Percentiles rank a stretch among this genome's conserved stretches.
Evolutionary conservation across 345 rosid genomes (phyloP).

Genomic region (Garcia nutans): DNA sequence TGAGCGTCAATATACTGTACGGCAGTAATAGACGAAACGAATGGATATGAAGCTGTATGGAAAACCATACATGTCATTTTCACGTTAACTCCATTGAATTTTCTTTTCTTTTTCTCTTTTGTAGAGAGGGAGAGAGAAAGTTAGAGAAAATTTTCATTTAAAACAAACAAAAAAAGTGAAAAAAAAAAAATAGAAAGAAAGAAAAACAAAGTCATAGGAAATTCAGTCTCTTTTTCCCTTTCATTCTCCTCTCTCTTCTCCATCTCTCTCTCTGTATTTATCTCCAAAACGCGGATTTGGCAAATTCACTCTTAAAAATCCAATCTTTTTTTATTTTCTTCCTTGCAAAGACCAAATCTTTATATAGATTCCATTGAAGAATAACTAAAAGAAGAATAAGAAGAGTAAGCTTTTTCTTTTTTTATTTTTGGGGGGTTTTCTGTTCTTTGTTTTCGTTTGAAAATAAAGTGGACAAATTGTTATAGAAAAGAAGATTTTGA

Average conservation of each 20-base stretch:
- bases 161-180: background rate
- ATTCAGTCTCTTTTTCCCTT: slow-evolving; percentile 9
- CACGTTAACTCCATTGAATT: slow-evolving; percentile 15
- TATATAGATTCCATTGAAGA: slow-evolving; percentile 2
- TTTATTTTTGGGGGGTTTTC: background rate
- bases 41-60: slow-evolving; percentile 27
- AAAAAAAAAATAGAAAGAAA: background rate
- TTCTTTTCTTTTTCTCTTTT: background rate
- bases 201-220: slow-evolving; percentile 14
- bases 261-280: background rate
- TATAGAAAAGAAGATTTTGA: background rate
- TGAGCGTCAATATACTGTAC: background rate
- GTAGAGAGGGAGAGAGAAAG: background rate
- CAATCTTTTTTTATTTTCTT: background rate
- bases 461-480: background rate
- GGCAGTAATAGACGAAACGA: background rate
- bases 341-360: background rate
- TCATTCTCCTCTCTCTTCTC: background rate
- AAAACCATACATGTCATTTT: slow-evolving; percentile 25
- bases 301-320: background rate
- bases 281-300: slow-evolving; percentile 14
- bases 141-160: background rate
- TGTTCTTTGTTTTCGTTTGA: background rate
- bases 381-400: background rate
- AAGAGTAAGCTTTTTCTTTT: background rate